Conservation (phyloP, 164 flowering plant species). For the Hamamelis virginiana region DNA sequence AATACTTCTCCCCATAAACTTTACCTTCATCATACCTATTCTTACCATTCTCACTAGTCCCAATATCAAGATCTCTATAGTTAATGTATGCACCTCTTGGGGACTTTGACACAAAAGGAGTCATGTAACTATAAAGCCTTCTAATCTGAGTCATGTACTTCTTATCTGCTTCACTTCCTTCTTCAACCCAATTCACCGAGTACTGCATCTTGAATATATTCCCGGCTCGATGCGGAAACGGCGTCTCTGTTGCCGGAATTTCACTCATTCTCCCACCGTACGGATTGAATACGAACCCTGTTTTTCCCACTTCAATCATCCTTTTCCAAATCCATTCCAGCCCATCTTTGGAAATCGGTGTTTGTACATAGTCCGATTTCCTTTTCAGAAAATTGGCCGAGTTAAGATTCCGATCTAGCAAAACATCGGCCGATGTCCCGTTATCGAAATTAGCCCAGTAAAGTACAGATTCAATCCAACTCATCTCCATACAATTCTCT, state of each 20-base stretch:
- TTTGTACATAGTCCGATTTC: conserved; percentile 32
- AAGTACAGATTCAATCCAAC: conserved; percentile 13
- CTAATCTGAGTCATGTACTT: conserved; percentile 11
- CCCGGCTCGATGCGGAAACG: conserved; percentile 36
- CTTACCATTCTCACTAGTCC: conserved; percentile 15
- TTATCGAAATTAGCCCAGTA: conserved; percentile 15
- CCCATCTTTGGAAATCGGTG: conserved; percentile 16
- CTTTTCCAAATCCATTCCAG: conserved; percentile 17
- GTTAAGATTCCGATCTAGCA: conserved; percentile 16
- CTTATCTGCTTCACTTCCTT: conserved; percentile 6
- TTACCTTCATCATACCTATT: conserved; percentile 12
- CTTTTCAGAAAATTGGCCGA: conserved; percentile 20
- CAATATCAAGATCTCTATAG: conserved; percentile 33
- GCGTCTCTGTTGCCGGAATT: conserved; percentile 20
- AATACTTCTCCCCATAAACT: conserved; percentile 27
- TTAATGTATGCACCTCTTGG: conserved; percentile 34
- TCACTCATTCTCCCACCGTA: conserved; percentile 34
- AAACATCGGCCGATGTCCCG: not conserved
- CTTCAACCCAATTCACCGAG: conserved; percentile 19
- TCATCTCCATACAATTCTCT: conserved; percentile 1
- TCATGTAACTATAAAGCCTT: conserved; percentile 17
- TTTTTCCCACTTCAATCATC: conserved; percentile 13
- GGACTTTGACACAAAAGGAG: conserved; percentile 31
- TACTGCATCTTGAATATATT: conserved; percentile 29
- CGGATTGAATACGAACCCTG: conserved; percentile 21